These are phyloP conservation scores for Phytophthora nicotianae DNA, from an alignment of 352 stramenopile species.

Conservation along the genomic window DNA sequence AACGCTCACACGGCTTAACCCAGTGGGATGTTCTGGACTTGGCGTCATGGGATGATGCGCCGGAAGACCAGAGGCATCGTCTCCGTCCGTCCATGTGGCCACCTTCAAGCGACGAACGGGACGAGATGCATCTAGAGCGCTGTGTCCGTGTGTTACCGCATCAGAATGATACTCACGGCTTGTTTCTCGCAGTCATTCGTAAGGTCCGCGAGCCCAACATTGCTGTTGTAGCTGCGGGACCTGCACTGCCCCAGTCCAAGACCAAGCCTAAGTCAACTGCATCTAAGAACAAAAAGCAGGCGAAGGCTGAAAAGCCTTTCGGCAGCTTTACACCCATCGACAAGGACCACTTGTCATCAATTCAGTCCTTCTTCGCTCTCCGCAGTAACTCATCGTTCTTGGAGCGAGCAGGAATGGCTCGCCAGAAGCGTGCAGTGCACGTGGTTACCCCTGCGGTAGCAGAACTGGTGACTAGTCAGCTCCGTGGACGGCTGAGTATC, in stretches of 20 bases:
- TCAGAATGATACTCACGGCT: slow-evolving; percentile 97
- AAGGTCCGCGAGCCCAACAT: slow-evolving; percentile 44
- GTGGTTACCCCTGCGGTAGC: slow-evolving; percentile 64
- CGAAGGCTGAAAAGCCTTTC: slow-evolving; percentile 66
- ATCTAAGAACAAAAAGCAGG: slow-evolving; percentile 54
- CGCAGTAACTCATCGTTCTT: slow-evolving; percentile 46
- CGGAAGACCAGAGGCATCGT: slow-evolving; percentile 55
- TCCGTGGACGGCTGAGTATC: slow-evolving; percentile 54
- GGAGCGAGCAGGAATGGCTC: slow-evolving; percentile 69
- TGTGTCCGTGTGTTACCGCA: slow-evolving; percentile 97
- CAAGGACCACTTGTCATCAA: slow-evolving; percentile 36
- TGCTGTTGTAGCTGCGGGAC: slow-evolving; percentile 39
- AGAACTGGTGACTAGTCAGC: slow-evolving; percentile 42
- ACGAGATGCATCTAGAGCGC: slow-evolving; percentile 79
- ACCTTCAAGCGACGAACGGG: slow-evolving; percentile 55
- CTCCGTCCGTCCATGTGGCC: slow-evolving; percentile 87
- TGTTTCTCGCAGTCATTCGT: slow-evolving; percentile 98
- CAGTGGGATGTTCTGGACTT: slow-evolving; percentile 75
- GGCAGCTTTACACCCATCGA: slow-evolving; percentile 61
- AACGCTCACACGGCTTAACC: slow-evolving; percentile 44
- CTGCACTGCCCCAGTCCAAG: slow-evolving; percentile 18
- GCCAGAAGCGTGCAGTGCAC: slow-evolving; percentile 68
- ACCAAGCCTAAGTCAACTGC: slow-evolving; percentile 36
- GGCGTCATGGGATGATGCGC: slow-evolving; percentile 54
- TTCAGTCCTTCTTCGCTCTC: slow-evolving; percentile 57